Conservation (phyloP, 164 flowering plant genomes). For the Liriodendron chinense region DNA sequence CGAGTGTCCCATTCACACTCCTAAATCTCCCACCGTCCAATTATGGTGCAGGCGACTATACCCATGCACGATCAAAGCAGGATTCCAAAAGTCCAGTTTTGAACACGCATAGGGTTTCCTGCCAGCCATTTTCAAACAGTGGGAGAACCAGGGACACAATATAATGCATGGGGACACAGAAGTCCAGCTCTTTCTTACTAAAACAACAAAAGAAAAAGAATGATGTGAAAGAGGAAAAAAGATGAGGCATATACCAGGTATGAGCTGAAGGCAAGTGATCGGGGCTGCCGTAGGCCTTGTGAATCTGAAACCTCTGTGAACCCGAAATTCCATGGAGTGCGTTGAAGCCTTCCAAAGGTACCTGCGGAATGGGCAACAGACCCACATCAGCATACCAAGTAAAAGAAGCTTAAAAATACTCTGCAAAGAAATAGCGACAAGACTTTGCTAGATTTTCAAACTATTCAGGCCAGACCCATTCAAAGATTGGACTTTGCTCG, state of each 20-base stretch:
- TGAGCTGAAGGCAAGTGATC: slow-evolving; percentile 97
- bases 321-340: slow-evolving; percentile 99
- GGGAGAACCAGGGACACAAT: too few species aligned
- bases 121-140: too few species aligned
- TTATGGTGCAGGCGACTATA: too few species aligned
- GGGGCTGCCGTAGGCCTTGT: slow-evolving; percentile 92
- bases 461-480: too few species aligned
- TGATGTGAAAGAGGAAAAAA: not conserved
- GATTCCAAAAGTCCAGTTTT: too few species aligned
- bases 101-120: too few species aligned
- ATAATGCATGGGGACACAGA: too few species aligned
- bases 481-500: too few species aligned
- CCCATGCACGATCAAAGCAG: too few species aligned
- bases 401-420: not conserved
- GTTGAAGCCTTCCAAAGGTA: slow-evolving; percentile 94
- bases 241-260: slow-evolving; percentile 60
- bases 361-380: slow-evolving; percentile 36
- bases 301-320: slow-evolving; percentile 94
- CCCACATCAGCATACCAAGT: not conserved
- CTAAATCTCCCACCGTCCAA: too few species aligned
- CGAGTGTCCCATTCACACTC: too few species aligned
- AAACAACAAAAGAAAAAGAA: not conserved
- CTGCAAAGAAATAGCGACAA: not conserved
- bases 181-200: not conserved
- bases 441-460: too few species aligned